phyloP scores from a whole-genome alignment of 345 rosid species.

The Gossypium thurberi region DNA sequence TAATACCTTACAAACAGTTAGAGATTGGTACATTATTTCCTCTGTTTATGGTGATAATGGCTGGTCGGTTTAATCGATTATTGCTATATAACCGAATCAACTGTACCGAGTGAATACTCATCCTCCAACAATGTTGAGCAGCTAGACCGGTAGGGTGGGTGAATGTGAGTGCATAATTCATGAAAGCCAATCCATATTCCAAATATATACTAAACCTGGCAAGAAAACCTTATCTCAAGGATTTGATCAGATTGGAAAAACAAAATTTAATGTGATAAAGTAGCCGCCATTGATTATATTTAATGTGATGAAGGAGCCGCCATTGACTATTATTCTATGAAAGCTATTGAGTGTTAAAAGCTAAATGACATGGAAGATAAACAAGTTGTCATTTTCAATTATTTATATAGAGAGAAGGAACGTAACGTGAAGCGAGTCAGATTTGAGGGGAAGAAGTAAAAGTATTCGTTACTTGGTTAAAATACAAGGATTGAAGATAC shows the following conservation, averaged over 20 bases:
- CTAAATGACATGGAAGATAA: neutral
- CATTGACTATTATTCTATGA: neutral
- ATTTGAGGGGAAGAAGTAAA: neutral
- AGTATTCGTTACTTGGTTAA: neutral
- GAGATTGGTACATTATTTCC: too few species aligned
- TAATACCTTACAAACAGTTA: too few species aligned
- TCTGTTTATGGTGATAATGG: too few species aligned
- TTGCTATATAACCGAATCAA: too few species aligned
- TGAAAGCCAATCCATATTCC: neutral
- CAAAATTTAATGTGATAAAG: neutral
- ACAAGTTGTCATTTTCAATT: neutral
- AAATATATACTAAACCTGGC: neutral
- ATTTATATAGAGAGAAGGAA: neutral
- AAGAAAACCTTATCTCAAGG: neutral
- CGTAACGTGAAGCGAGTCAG: neutral
- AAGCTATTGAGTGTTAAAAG: neutral
- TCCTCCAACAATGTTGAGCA: too few species aligned
- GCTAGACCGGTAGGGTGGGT: too few species aligned
- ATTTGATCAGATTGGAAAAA: neutral
- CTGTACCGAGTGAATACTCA: too few species aligned
- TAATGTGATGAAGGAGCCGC: neutral
- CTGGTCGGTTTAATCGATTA: too few species aligned
- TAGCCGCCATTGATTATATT: neutral
- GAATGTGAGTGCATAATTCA: too few species aligned
- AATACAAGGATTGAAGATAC: neutral